Conservation (phyloP, 73 alveolate species). For the Blepharisma japonicum region DNA sequence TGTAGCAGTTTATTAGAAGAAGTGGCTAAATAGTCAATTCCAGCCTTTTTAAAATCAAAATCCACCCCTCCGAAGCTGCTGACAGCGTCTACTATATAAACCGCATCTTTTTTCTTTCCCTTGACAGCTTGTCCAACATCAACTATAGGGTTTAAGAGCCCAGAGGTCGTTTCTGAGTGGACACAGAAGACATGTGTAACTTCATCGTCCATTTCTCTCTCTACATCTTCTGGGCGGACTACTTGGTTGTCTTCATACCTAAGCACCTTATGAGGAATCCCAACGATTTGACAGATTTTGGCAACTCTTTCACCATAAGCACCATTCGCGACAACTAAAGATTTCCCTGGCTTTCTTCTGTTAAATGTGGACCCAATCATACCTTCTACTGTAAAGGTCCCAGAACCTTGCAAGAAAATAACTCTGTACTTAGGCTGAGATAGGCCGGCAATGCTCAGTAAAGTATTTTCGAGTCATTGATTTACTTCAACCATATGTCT, state of each 20-base stretch:
- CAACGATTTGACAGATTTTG: slow-evolving; percentile 38
- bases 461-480: slow-evolving; percentile 30
- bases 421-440: slow-evolving; percentile 33
- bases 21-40: slow-evolving; percentile 49
- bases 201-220: slow-evolving; percentile 35
- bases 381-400: slow-evolving; percentile 67
- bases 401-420: slow-evolving; percentile 61
- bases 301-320: slow-evolving; percentile 62
- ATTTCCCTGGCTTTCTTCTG: slow-evolving; percentile 15
- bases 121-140: slow-evolving; percentile 33
- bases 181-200: slow-evolving; percentile 53
- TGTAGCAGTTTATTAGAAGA: slow-evolving; percentile 51
- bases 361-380: slow-evolving; percentile 30
- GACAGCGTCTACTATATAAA: slow-evolving; percentile 61
- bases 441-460: slow-evolving; percentile 42
- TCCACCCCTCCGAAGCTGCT: slow-evolving; percentile 57
- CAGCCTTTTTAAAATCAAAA: slow-evolving; percentile 35
- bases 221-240: slow-evolving; percentile 42
- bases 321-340: slow-evolving; percentile 49
- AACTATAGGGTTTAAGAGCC: slow-evolving; percentile 34
- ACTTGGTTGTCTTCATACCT: slow-evolving; percentile 49
- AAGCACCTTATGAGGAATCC: slow-evolving; percentile 34
- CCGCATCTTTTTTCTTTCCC: neutral
- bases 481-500: slow-evolving; percentile 36
- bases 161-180: slow-evolving; percentile 72